Evolutionary conservation across 1,139 yeast genomes (phyloP).

Genomic region (Candida albicans): DNA sequence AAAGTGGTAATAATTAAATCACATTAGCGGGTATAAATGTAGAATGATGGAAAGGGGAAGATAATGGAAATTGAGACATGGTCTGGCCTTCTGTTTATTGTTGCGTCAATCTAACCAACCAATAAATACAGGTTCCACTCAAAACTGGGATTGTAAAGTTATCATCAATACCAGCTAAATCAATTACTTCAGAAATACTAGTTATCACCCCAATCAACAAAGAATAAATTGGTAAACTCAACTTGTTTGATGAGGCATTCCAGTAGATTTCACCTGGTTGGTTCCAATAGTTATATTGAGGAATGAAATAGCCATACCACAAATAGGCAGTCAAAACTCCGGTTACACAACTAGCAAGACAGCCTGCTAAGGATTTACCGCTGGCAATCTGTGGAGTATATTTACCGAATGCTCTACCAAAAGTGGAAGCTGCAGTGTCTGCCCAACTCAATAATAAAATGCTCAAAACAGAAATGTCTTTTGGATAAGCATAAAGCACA

Average conservation of each 20-base stretch:
- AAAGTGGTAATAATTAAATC: conserved; percentile 1
- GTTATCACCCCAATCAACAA: conserved; percentile 76
- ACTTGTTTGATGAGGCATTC: conserved; percentile 57
- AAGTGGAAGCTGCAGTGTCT: conserved; percentile 93
- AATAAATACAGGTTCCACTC: conserved; percentile 63
- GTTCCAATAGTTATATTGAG: conserved; percentile 51
- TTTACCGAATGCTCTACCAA: conserved; percentile 83
- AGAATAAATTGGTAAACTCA: conserved; percentile 55
- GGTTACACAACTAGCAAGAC: conserved; percentile 76
- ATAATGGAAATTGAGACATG: not conserved
- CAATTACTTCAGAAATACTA: conserved; percentile 81
- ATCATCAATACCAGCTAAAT: conserved; percentile 76
- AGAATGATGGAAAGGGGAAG: not conserved
- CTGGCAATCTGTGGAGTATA: conserved; percentile 75
- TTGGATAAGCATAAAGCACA: conserved; percentile 69
- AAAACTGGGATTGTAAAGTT: conserved; percentile 91
- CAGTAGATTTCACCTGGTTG: conserved; percentile 59
- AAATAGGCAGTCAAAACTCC: conserved; percentile 67
- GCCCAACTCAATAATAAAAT: conserved; percentile 90
- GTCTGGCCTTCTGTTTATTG: conserved; percentile 11
- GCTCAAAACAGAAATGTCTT: conserved; percentile 77
- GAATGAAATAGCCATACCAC: conserved; percentile 72
- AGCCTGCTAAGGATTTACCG: conserved; percentile 86
- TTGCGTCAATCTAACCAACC: conserved; percentile 32
- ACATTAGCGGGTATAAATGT: not conserved